Evolutionary conservation across 75 land plant species (phyloP).

Genomic region (Selaginella tamariscina): DNA sequence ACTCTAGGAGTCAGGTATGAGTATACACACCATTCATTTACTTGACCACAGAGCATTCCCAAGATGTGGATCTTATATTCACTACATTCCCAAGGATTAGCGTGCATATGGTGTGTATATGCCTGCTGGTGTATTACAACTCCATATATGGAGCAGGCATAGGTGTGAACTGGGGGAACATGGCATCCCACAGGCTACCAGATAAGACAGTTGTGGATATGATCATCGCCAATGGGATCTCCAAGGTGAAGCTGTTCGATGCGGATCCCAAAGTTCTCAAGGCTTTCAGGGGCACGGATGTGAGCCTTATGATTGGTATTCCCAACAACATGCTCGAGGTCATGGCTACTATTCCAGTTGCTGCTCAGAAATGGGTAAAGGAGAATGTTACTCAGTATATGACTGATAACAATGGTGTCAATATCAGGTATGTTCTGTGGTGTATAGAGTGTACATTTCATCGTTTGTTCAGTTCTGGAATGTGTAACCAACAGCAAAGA

Average conservation of each 20-base stretch:
- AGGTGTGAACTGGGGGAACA: constrained; percentile 64
- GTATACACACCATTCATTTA: too few relatives aligned
- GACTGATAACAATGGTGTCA: neutral
- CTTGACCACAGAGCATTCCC: too few relatives aligned
- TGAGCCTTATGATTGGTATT: constrained; percentile 47
- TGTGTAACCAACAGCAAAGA: too few relatives aligned
- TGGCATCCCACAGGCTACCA: constrained; percentile 40
- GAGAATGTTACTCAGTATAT: constrained; percentile 60
- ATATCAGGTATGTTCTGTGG: neutral
- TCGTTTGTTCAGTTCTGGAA: too few relatives aligned
- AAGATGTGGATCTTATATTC: too few relatives aligned
- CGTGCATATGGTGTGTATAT: too few relatives aligned
- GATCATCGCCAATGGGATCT: constrained; percentile 46
- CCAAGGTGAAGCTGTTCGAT: constrained; percentile 60
- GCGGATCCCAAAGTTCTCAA: constrained; percentile 54
- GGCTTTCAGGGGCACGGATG: constrained; percentile 45
- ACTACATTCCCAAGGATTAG: too few relatives aligned
- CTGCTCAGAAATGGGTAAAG: constrained; percentile 65
- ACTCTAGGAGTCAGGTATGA: too few relatives aligned
- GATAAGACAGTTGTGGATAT: constrained; percentile 32
- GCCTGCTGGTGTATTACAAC: too few relatives aligned
- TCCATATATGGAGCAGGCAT: too few relatives aligned
- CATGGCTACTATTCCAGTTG: constrained; percentile 35
- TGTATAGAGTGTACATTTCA: too few relatives aligned
- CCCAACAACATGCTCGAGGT: constrained; percentile 41